Percentiles rank a stretch among this genome's conserved stretches.
These are phyloP conservation scores for Globisporangium paroecandrum DNA, from an alignment of 352 stramenopile genomes.

Conservation along the genomic window DNA sequence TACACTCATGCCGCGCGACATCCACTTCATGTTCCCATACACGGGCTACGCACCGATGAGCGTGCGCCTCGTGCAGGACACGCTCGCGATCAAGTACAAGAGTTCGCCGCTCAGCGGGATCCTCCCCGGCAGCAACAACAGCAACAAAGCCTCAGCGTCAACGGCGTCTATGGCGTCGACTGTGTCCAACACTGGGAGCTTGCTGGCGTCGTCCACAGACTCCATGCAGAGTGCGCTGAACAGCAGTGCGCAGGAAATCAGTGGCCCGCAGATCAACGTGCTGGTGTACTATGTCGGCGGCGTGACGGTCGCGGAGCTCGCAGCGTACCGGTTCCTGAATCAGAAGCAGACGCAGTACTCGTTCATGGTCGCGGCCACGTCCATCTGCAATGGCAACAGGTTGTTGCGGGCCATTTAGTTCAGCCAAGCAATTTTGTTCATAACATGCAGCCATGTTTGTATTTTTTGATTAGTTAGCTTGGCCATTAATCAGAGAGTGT, in stretches of 20 bases:
- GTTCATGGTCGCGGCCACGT: constrained; percentile 71
- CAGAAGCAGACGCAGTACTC: constrained; percentile 50
- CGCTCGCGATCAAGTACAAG: constrained; percentile 71
- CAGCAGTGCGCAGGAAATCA: not conserved
- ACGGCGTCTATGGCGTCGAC: constrained; percentile 5
- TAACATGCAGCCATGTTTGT: not conserved
- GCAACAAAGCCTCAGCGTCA: constrained; percentile 5
- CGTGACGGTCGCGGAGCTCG: constrained; percentile 79
- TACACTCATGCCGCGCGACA: constrained; percentile 46
- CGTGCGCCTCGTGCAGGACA: constrained; percentile 71
- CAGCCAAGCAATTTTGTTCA: not conserved
- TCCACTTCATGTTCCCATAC: constrained; percentile 86
- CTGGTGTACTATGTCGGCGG: constrained; percentile 85
- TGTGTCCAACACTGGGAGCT: not conserved
- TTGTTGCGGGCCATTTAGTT: constrained; percentile 54
- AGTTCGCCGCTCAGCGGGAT: constrained; percentile 20
- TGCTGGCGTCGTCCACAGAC: not conserved
- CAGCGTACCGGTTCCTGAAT: constrained; percentile 75
- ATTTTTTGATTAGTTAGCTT: not conserved
- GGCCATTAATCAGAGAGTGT: not conserved
- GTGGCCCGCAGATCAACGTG: constrained; percentile 23
- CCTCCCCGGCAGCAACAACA: not conserved
- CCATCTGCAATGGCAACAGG: constrained; percentile 68
- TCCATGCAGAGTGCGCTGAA: constrained; percentile 9
- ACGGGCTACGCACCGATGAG: constrained; percentile 84